Base-by-base conservation (phyloP, 768 basidiomycete species). In the Lentinula aciculospora region DNA sequence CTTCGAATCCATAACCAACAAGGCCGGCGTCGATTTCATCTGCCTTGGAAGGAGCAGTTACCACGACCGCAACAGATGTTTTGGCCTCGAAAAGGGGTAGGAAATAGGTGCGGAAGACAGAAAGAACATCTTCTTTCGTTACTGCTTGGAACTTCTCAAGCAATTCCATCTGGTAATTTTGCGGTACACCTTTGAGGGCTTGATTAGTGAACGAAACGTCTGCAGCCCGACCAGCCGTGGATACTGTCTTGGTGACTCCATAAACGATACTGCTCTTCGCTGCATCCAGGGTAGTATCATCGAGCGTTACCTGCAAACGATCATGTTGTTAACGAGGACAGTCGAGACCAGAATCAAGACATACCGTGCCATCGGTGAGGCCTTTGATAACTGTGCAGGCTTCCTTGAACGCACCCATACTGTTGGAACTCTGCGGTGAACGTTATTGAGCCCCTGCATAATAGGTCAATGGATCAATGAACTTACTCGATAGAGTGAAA, bases 201-300 rank as follows among this genome's bases (percentile, higher is more conserved):
- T 97, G 92, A 71, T 98, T 95, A 29, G 80, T 76, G 72, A 97
- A 98, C 0, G 94, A 96, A 25, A 82, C 79, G 37, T 82, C 68
- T 0, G 94, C 93, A 42, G 96, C 96, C 63, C 88, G 82, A n/a
- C 83, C 82, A 28, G 91, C 84, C 3, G 93, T 96, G 19, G 94
- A 88, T 21, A 96, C 89, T 45, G 80, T 78, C 66, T 84, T 84
- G 0, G 94, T 84, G 9, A 94, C 88, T 7, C 79, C 78, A 65
- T 86, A 98, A 3, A 97, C 94, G 61, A 97, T 87, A 48, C 85
- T 89, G 62, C 92, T 94, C 76, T 96, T 94, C 4, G 94, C 92
- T 0, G 92, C 89, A 63, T 98, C 94, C 36, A 98, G 72, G 8
- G 85, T 84, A 0, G 89, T 87, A 54, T 86, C 80, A 37, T 93